These are phyloP conservation scores for Pestalotiopsis sp. DNA, from an alignment of 2,329 filamentous ascomycete species.

Conservation along the genomic window DNA sequence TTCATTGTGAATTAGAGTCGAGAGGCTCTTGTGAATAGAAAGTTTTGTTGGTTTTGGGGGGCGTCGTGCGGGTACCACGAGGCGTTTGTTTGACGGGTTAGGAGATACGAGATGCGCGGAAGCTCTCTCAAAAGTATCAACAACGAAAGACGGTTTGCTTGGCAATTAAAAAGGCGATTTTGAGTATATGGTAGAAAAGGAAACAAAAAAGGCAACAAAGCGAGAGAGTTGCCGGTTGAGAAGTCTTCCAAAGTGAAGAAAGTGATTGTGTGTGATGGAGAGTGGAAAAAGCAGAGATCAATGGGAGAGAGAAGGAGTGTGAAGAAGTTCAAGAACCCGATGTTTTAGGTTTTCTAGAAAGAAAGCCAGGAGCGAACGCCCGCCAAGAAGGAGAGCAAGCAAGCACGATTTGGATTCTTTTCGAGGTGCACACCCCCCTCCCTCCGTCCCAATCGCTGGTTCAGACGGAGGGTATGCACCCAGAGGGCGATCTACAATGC, in stretches of 20 bases:
- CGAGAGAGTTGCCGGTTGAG: constrained; percentile 15
- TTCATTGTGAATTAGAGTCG: constrained; percentile 46
- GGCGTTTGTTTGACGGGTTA: background rate
- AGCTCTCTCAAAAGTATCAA: constrained; percentile 1
- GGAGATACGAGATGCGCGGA: background rate
- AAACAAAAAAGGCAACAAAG: constrained; percentile 14
- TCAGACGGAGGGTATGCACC: background rate
- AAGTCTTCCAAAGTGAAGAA: background rate
- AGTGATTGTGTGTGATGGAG: background rate
- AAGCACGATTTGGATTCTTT: background rate
- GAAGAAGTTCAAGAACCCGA: background rate
- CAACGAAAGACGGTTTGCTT: constrained; percentile 1
- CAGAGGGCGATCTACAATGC: too few relatives aligned
- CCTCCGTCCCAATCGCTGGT: background rate
- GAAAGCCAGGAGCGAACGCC: background rate
- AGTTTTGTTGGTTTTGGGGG: background rate
- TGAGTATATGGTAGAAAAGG: constrained; percentile 16
- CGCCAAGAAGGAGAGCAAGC: background rate
- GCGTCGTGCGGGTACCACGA: constrained; percentile 14
- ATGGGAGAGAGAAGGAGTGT: constrained; percentile 13
- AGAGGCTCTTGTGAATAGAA: constrained; percentile 15
- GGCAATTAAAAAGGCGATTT: constrained; percentile 15
- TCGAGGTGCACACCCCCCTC: background rate
- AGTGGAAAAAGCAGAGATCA: constrained; percentile 14
- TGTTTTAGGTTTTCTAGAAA: constrained; percentile 1